Evolutionary conservation across 2,329 filamentous ascomycete genomes (phyloP), one percentile per base, ranked within the genome.

Genomic region (Chrysosphaeria jannelii): DNA sequence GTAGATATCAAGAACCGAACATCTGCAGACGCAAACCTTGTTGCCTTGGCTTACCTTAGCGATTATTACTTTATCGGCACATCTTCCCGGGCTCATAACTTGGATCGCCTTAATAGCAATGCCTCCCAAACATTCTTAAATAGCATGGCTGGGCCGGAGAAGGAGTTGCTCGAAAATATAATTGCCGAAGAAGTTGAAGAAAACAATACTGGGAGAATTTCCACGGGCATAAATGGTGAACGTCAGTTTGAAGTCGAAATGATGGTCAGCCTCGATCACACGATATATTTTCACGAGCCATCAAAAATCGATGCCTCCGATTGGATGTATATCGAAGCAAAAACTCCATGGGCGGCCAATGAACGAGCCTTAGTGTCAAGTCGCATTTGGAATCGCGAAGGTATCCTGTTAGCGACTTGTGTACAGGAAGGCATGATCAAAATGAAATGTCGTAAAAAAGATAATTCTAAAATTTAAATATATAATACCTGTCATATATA

Each of bases 1-100:
- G 10, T 10, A 2, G 22, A 13, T 8, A 14, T 16, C 9, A 13
- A 5, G 3, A 15, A 14, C 13, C n/a, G n/a, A n/a, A n/a, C n/a
- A n/a, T n/a, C n/a, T n/a, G n/a, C n/a, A n/a, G 13, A 70, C 36
- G 72, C 76, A 8, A 78, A 91, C 38, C 51, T 90, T 13, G 69
- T 62, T 16, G 81, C 81, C 5, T 52, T 97, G 29, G 81, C 81
- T 12, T 93, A 93, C 48, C 74, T 91, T 50, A 75, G 67, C 13
- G 81, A 93, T 44, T 70, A 59, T 38, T 81, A 74, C 46, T 91
- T 97, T 45, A 76, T 93, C 41, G 78, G 74, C 16, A 90, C 78
- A 2, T 61, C 90, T 5, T 53, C 66, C 11, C 61, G 74, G 10
- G 66, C 78, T 22, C 78, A 90, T 42, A 55, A 62, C 8, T 26